Base-by-base conservation (phyloP, 768 basidiomycete genomes). In the Trametes cinnabarina region DNA sequence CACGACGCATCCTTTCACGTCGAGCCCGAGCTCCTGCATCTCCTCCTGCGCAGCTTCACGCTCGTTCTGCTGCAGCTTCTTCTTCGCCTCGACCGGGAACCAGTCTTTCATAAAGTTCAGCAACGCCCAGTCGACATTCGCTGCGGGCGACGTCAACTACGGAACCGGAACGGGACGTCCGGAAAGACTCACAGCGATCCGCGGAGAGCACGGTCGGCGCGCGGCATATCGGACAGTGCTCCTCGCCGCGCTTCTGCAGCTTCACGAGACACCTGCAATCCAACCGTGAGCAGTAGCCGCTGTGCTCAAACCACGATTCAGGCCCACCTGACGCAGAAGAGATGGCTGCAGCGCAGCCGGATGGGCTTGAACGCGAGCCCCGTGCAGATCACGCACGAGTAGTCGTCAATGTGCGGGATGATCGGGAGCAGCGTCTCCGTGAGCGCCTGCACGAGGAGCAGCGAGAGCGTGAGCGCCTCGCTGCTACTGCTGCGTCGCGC, bases 291-390 rank as follows among this genome's bases (percentile, higher is more conserved):
- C 26, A 37, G 37, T 10, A 14, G 28, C 19, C 22, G 23, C 34
- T 20, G 22, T 23, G 23, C 1, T 23, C 23, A 11, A 14, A 11
- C 22, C 8, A 17, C 25, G 25, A 10, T 25, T 42, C 11, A 20
- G 2, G 62, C 63, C 15, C 48, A 87, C 71, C 88, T 73, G 3
- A 89, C 85, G 57, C 88, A 90, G 65, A 89, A 90, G 17, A 89
- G 75, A 71, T 96, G 94, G 0, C 87, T 80, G 59, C 94, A 98
- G 17, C 72, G 70, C 2, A 98, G 78, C 10, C 94, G 77, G 49
- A 96, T 88, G 0, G 95, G 95, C 70, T 93, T 94, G 79, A 94
- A 98, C 5, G 94, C 95, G 62, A 98, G 85, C 58, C 82, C 83
- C 2, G 87, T 90, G 72, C 95, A 97, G 57, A 97, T 95, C 37